Conservation (phyloP, 139 green algal genomes). For the Desmodesmus armatus region DNA sequence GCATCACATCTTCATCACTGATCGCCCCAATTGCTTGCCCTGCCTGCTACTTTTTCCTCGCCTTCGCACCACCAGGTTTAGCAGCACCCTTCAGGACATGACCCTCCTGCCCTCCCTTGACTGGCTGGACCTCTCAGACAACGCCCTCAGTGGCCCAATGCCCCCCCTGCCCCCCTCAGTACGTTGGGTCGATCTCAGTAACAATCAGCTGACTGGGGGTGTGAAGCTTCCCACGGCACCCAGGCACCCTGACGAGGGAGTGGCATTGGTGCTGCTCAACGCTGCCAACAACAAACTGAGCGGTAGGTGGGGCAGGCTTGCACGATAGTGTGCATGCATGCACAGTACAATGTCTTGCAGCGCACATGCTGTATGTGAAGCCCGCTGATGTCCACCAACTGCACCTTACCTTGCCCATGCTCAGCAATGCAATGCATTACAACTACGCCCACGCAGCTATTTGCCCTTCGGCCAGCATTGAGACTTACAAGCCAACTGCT, state of each 20-base stretch:
- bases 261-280: slow-evolving; percentile 25
- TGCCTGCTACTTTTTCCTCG: too few relatives aligned
- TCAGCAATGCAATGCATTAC: too few relatives aligned
- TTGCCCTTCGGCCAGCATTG: too few relatives aligned
- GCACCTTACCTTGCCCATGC: too few relatives aligned
- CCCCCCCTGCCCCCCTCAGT: neutral
- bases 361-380: too few relatives aligned
- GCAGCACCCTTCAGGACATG: neutral
- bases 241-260: neutral
- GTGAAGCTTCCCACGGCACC: neutral
- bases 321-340: too few relatives aligned
- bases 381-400: too few relatives aligned
- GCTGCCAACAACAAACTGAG: slow-evolving; percentile 2
- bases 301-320: slow-evolving; percentile 10
- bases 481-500: too few relatives aligned
- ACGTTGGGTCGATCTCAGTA: slow-evolving; percentile 25
- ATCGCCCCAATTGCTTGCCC: too few relatives aligned
- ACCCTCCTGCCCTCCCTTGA: slow-evolving; percentile 5
- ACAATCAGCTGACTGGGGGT: slow-evolving; percentile 13
- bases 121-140: slow-evolving; percentile 37
- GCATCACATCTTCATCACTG: too few relatives aligned
- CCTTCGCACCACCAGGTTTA: slow-evolving; percentile 3
- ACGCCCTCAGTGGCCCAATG: slow-evolving; percentile 5
- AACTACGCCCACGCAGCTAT: too few relatives aligned
- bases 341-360: too few relatives aligned